These are phyloP conservation scores for Fusarium subtropicale DNA, from an alignment of 2,329 filamentous ascomycete genomes.

Conservation along the genomic window DNA sequence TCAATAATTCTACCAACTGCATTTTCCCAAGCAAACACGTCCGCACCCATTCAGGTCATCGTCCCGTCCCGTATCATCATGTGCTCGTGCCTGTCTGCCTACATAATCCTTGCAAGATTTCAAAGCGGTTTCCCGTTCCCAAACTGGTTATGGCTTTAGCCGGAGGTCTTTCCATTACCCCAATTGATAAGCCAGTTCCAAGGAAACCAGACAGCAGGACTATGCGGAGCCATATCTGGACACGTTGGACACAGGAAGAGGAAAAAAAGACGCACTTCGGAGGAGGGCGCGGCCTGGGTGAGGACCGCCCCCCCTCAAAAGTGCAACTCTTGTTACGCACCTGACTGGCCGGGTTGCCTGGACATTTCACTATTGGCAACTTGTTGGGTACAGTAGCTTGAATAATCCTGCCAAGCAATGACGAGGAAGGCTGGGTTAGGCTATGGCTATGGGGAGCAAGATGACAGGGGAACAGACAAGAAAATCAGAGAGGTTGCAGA, in stretches of 20 bases:
- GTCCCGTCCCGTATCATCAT: not conserved
- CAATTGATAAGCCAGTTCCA: conserved; percentile 1
- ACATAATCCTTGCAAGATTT: not conserved
- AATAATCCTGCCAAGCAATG: conserved; percentile 31
- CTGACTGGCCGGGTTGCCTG: conserved; percentile 22
- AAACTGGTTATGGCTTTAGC: conserved; percentile 26
- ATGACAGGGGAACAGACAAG: not conserved
- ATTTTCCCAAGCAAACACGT: not conserved
- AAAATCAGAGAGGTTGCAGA: not conserved
- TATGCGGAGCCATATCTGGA: not conserved
- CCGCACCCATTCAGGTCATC: not conserved
- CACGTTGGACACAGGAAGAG: conserved; percentile 2
- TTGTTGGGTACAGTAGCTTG: conserved; percentile 15
- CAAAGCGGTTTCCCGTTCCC: conserved; percentile 1
- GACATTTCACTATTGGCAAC: not conserved
- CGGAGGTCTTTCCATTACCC: conserved; percentile 2
- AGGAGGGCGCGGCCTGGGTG: not conserved
- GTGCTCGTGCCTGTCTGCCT: not conserved
- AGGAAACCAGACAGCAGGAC: not conserved
- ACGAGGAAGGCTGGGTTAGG: conserved; percentile 29
- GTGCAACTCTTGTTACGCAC: conserved; percentile 25
- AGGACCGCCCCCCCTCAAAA: conserved; percentile 1
- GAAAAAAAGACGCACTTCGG: conserved; percentile 36
- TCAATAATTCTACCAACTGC: conserved; percentile 6
- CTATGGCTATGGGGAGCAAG: conserved; percentile 3